Base-by-base conservation (phyloP, 768 basidiomycete species). In the Hericium erinaceus region DNA sequence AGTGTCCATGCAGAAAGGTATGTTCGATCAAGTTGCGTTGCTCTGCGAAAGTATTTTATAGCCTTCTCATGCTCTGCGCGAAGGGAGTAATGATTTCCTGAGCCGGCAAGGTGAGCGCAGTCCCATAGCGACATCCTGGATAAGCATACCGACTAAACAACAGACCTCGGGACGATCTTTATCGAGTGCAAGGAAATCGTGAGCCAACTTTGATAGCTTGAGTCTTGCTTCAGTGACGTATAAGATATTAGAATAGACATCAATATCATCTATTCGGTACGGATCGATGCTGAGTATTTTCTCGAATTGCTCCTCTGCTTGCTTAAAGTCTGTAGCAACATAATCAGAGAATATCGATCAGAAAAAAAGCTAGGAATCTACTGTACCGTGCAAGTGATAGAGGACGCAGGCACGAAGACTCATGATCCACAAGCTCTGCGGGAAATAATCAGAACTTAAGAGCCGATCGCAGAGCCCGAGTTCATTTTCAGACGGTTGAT, bases 1-100 rank as follows among this genome's bases (percentile, higher is more conserved):
- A 99, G 74, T 4, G 95, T 98, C 97, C 97, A 99, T 5, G 97
- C 97, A 7, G 94, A 90, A 48, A 98, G 78, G 72, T 94, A 98
- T 2, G 89, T 94, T 56, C 90, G 82, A 70, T 99, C 95, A 50
- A 99, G 81, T 66, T 95, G 87, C n/a, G 94, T 89, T 8, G 95
- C 93, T 58, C 95, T 81, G 61, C 87, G 80, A 73, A 98, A 98
- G 71, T 98, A 98, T 65, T 88, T 88, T 62, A 98, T 87, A 1
- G 97, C 94, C 72, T 95, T 95, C 69, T 92, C 92, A 70, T 98
- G 94, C 66, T 98, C 95, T 12, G 84, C 82, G 26, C 93, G 84
- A 13, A 95, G 77, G 7, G 95, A 97, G 73, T 95, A 95, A 67
- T 98, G 93, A 66, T 98, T 98, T n/a, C 97, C 95, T 99, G 63